A percentile compares a stretch with the other conserved stretches of the same genome.
Conservation (phyloP, 1,139 yeast genomes). For the Geotrichum histeridarum region DNA sequence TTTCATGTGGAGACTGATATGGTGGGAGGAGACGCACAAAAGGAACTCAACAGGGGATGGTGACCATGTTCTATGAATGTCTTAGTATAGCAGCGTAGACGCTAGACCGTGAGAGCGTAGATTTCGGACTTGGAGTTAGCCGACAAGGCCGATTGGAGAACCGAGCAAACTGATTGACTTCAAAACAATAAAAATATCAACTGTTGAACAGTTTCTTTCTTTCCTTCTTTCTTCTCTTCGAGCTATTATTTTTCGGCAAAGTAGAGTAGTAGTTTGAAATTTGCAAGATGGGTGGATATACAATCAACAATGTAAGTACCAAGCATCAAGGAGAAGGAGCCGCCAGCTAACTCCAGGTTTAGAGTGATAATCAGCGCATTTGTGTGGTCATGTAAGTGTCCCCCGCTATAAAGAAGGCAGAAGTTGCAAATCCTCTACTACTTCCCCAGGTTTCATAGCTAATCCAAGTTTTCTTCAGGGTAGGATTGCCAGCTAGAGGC, state of each 20-base stretch:
- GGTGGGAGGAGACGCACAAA: background rate
- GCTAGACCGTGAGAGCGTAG: background rate
- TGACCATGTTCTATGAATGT: background rate
- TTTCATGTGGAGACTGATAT: background rate
- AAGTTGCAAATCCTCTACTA: background rate
- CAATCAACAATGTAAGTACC: constrained; percentile 20
- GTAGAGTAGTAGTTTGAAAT: background rate
- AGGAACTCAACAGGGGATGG: background rate
- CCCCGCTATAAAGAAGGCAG: background rate
- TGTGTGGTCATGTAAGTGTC: constrained; percentile 40
- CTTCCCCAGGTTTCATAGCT: background rate
- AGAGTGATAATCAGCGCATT: constrained; percentile 35
- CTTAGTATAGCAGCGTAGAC: background rate
- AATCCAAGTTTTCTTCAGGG: constrained; percentile 33
- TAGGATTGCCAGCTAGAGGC: constrained; percentile 69
- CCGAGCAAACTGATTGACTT: background rate
- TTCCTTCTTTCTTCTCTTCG: background rate
- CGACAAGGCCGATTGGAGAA: background rate
- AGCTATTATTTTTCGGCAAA: background rate
- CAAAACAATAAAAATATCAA: background rate
- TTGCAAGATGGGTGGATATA: constrained; percentile 16
- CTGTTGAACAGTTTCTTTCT: background rate
- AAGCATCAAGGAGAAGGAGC: background rate
- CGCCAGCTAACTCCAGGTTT: background rate
- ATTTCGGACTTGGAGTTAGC: background rate